phyloP scores from a whole-genome alignment of 164 flowering plant species.

The Aristolochia contorta region DNA sequence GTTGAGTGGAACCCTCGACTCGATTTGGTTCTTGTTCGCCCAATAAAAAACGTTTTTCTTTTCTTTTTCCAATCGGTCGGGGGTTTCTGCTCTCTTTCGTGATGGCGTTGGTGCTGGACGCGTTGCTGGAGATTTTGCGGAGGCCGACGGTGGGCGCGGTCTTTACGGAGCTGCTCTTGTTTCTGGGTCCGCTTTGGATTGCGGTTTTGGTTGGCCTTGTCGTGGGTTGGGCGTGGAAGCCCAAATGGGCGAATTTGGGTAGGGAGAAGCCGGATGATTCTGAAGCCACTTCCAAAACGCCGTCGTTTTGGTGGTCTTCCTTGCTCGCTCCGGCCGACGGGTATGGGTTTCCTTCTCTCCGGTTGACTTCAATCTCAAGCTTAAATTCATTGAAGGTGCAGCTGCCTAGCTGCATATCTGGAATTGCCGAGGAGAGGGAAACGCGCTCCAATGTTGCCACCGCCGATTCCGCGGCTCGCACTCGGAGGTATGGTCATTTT shows the following conservation, averaged over 20 bases:
- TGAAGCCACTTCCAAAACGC: slow-evolving; percentile 5
- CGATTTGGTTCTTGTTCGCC: slow-evolving; percentile 2
- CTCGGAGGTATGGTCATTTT: slow-evolving; percentile 33
- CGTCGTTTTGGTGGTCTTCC: not conserved
- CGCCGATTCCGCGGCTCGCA: slow-evolving; percentile 12
- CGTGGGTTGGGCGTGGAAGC: slow-evolving; percentile 86
- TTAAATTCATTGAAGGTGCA: slow-evolving; percentile 41
- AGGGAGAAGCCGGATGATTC: slow-evolving; percentile 17
- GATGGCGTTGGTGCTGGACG: slow-evolving; percentile 36
- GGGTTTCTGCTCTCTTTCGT: slow-evolving; percentile 20
- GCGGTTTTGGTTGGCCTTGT: slow-evolving; percentile 60
- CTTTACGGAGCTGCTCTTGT: slow-evolving; percentile 31
- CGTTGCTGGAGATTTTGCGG: slow-evolving; percentile 38
- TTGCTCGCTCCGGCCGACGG: not conserved
- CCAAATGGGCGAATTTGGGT: slow-evolving; percentile 56
- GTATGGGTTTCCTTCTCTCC: slow-evolving; percentile 4
- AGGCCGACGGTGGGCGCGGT: slow-evolving; percentile 38
- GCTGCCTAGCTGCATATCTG: slow-evolving; percentile 35
- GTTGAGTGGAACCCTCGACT: slow-evolving; percentile 23
- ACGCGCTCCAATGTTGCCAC: slow-evolving; percentile 13
- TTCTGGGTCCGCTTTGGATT: slow-evolving; percentile 51
- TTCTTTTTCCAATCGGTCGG: slow-evolving; percentile 18
- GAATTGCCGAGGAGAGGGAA: slow-evolving; percentile 28
- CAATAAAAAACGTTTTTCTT: no score
- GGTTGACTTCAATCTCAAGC: slow-evolving; percentile 16